Evolutionary conservation across 2,329 filamentous ascomycete genomes (phyloP).

Genomic region (Didymella sp.): DNA sequence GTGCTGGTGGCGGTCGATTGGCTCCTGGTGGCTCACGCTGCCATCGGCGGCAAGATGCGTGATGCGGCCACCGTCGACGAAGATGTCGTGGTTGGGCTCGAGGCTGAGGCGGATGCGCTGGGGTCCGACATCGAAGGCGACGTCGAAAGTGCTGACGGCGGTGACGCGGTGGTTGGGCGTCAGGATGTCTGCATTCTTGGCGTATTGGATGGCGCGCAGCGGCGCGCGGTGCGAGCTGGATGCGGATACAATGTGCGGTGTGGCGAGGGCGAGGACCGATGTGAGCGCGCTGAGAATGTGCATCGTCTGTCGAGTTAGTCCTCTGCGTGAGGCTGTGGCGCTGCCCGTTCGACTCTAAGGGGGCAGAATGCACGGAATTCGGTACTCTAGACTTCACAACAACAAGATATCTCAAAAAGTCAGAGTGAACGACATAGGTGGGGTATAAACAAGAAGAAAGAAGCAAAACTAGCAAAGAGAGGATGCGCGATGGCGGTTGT

Average conservation of each 20-base stretch:
- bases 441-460: slow-evolving; percentile 16
- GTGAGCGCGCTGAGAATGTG: slow-evolving; percentile 25
- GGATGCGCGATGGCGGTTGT: slow-evolving; percentile 23
- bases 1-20: slow-evolving; percentile 74
- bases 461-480: slow-evolving; percentile 21
- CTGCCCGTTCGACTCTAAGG: background rate
- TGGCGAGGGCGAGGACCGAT: slow-evolving; percentile 30
- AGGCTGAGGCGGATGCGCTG: slow-evolving; percentile 77
- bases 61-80: slow-evolving; percentile 77
- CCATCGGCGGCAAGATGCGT: slow-evolving; percentile 77
- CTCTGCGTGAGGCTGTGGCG: slow-evolving; percentile 22
- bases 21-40: slow-evolving; percentile 68
- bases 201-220: slow-evolving; percentile 72
- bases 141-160: slow-evolving; percentile 81
- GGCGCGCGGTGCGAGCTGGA: slow-evolving; percentile 67
- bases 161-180: slow-evolving; percentile 81
- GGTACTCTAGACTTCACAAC: background rate
- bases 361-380: background rate
- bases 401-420: background rate
- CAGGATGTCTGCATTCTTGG: slow-evolving; percentile 79
- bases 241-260: slow-evolving; percentile 36
- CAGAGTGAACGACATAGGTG: slow-evolving; percentile 45
- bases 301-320: slow-evolving; percentile 9
- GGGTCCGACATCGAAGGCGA: slow-evolving; percentile 76
- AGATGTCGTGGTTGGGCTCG: slow-evolving; percentile 89